phyloP scores from a whole-genome alignment of 2,329 filamentous ascomycete species.

The Ascochyta viciae-villosae region DNA sequence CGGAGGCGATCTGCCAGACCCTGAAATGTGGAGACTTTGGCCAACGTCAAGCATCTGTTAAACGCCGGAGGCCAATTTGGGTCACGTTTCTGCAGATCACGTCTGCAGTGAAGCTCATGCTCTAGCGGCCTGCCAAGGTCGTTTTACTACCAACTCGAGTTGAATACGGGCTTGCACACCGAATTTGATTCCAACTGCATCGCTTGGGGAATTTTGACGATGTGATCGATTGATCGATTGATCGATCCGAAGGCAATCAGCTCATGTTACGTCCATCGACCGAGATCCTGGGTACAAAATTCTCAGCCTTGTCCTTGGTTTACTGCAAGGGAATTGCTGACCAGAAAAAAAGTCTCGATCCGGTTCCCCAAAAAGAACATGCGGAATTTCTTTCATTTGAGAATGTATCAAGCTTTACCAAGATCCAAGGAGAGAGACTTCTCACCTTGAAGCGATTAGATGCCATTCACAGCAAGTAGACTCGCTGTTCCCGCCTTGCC shows the following conservation, averaged over 20 bases:
- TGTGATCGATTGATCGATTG: constrained; percentile 5
- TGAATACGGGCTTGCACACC: not conserved
- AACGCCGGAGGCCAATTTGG: not conserved
- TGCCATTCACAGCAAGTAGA: not conserved
- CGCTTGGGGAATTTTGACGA: not conserved
- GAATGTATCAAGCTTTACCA: not conserved
- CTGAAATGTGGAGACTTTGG: not conserved
- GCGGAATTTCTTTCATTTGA: not conserved
- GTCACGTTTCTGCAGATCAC: constrained; percentile 12
- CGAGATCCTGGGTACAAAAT: not conserved
- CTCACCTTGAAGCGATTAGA: not conserved
- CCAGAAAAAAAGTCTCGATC: not conserved
- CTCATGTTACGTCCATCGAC: not conserved
- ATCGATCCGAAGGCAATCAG: not conserved
- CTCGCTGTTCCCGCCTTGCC: not conserved
- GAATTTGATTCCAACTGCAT: not conserved
- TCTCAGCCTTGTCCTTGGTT: not conserved
- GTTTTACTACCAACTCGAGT: not conserved
- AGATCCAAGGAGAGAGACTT: not conserved
- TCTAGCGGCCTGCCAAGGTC: not conserved
- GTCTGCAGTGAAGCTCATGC: not conserved
- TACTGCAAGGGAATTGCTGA: not conserved
- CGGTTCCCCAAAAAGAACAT: not conserved
- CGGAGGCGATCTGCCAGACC: not conserved
- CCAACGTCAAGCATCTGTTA: not conserved